Conservation (phyloP, 495 filamentous ascomycete genomes). For the Penicillium lividum region DNA sequence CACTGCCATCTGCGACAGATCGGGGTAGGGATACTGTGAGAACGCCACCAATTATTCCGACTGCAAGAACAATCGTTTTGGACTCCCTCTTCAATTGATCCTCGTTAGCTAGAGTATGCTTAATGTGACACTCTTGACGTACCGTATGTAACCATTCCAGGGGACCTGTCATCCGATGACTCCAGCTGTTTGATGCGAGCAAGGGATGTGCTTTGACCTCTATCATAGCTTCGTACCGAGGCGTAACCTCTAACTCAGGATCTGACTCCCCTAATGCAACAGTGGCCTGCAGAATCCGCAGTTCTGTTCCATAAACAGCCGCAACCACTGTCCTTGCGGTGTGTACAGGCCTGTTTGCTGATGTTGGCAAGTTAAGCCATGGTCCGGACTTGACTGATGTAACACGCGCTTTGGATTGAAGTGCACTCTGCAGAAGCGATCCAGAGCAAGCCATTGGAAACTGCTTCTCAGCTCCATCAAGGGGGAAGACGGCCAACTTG, state of each 20-base stretch:
- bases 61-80: slow-evolving; percentile 21
- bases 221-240: slow-evolving; percentile 10
- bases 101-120: background rate
- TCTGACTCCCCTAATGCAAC: slow-evolving; percentile 16
- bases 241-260: background rate
- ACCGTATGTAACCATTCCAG: slow-evolving; percentile 38
- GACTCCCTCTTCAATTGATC: slow-evolving; percentile 19
- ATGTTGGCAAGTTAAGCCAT: slow-evolving; percentile 27
- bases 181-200: slow-evolving; percentile 5
- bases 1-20: slow-evolving; percentile 18
- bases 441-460: slow-evolving; percentile 20
- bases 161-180: slow-evolving; percentile 35
- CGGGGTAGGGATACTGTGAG: slow-evolving; percentile 25
- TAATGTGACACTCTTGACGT: slow-evolving; percentile 10
- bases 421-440: slow-evolving; percentile 32
- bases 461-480: slow-evolving; percentile 15
- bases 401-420: slow-evolving; percentile 25
- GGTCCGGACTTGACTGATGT: slow-evolving; percentile 39
- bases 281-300: slow-evolving; percentile 32
- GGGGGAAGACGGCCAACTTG: slow-evolving; percentile 26
- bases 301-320: slow-evolving; percentile 28
- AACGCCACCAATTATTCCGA: slow-evolving; percentile 26
- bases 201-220: slow-evolving; percentile 23
- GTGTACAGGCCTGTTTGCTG: slow-evolving; percentile 4
- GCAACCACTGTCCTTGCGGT: slow-evolving; percentile 31